phyloP scores from a whole-genome alignment of 805 yeast species.

The Metschnikowia henanensis region DNA sequence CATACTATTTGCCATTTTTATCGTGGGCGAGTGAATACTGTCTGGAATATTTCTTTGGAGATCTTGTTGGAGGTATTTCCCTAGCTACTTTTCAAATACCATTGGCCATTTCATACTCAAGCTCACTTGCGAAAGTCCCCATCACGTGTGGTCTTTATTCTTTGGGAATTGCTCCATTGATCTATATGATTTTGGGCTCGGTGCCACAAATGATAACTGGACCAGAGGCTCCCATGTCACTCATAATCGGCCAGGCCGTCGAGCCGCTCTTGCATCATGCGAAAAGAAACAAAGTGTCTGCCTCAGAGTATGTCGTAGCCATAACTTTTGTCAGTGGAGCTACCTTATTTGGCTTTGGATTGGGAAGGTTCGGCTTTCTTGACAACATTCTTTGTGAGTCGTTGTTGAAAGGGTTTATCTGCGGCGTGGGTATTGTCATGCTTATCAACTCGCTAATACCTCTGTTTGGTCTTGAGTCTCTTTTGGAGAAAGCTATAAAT shows the following conservation, averaged over 20 bases:
- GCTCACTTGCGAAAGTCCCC: conserved; percentile 44
- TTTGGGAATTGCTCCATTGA: conserved; percentile 39
- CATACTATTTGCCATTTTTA: conserved; percentile 66
- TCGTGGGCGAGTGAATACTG: conserved; percentile 64
- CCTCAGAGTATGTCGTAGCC: conserved; percentile 22
- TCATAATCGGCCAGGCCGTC: conserved; percentile 47
- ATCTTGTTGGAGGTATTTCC: conserved; percentile 80
- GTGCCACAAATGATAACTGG: conserved; percentile 50
- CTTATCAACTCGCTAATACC: conserved; percentile 64
- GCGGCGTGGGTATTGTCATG: conserved; percentile 47
- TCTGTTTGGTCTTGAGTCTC: conserved; percentile 61
- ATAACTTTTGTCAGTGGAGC: conserved; percentile 78
- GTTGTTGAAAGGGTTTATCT: conserved; percentile 42
- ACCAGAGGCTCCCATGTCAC: conserved; percentile 46
- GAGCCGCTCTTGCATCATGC: conserved; percentile 42
- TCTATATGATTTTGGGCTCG: conserved; percentile 42
- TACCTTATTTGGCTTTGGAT: conserved; percentile 28
- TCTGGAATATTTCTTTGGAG: conserved; percentile 46
- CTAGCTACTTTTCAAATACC: conserved; percentile 93
- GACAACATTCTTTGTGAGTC: conserved; percentile 43
- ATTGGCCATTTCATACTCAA: conserved; percentile 51
- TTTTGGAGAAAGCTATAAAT: conserved; percentile 39
- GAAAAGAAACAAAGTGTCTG: conserved; percentile 30
- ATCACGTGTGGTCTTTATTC: conserved; percentile 40
- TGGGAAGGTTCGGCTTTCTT: conserved; percentile 31